Conservation (phyloP, 1,284 basidiomycete genomes). For the Fomitopsis palustris region DNA sequence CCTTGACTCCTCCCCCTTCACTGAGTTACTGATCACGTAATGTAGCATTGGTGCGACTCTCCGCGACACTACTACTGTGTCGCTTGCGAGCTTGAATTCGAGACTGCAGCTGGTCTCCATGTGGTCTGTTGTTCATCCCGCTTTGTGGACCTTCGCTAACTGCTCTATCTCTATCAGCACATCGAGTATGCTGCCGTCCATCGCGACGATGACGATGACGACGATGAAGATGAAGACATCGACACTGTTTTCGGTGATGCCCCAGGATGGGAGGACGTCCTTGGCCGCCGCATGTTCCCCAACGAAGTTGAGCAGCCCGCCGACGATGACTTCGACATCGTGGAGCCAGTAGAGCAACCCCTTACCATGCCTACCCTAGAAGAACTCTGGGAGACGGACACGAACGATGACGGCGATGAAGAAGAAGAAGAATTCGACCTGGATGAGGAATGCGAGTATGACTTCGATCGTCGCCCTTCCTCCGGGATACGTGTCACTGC, state of each 20-base stretch:
- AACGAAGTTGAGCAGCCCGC: constrained; percentile 17
- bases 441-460: constrained; percentile 16
- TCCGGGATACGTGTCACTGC: neutral
- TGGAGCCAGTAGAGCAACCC: constrained; percentile 6
- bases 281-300: constrained; percentile 19
- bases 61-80: constrained; percentile 24
- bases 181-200: constrained; percentile 26
- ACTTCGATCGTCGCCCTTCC: constrained; percentile 12
- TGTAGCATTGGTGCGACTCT: constrained; percentile 24
- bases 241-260: constrained; percentile 6
- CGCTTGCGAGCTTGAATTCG: constrained; percentile 22
- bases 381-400: constrained; percentile 18
- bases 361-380: constrained; percentile 2
- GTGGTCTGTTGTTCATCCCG: constrained; percentile 15
- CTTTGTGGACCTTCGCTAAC: neutral
- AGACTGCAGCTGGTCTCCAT: constrained; percentile 23
- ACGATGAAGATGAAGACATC: constrained; percentile 15
- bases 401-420: no score
- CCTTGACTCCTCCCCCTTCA: neutral
- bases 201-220: constrained; percentile 24
- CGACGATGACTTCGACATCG: constrained; percentile 4
- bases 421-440: constrained; percentile 20
- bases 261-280: constrained; percentile 27
- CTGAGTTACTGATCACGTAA: neutral
- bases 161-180: constrained; percentile 16